Evolutionary conservation across 352 stramenopile genomes (phyloP), one percentile per base, ranked within the genome.

Genomic region (Phytophthora multivora): DNA sequence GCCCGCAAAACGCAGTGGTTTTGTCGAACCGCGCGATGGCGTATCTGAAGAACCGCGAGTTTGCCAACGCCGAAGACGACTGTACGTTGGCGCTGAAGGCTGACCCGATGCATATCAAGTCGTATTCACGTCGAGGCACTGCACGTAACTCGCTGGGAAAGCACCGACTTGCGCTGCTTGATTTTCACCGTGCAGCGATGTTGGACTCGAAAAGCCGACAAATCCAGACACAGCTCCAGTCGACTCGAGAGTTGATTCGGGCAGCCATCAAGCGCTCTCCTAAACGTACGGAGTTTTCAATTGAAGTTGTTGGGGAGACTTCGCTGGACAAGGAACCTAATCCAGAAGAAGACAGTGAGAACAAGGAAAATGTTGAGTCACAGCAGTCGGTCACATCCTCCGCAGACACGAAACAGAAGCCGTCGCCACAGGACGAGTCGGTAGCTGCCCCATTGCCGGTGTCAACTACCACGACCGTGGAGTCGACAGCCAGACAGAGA

Each of bases 11-110:
- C 39, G 73, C 76, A 0, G 66, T 95, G 41, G 79, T 97, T 35
- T 75, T 95, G 16, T 93, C 93, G 19, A 98, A 98, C 63, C 82
- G 92, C 7, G 93, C 95, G 15, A 95, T 98, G 80, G 89, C 85
- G 7, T 86, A 90, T 33, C 59, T 98, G 51, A 94, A 96, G 71
- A 93, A 96, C 45, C 75, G 81, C 25, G 78, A 97, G 56, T 96
- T 89, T 66, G 69, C 71, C 5, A 88, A 90, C 47, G 93, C 93
- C n/a, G 89, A 98, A 63, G 73, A 89, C 25, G 94, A 98, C 73
- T 97, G 91, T 60, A 86, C 79, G n/a, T 47, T 81, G 16, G 89
- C 91, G 12, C 53, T 98, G n/a, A 71, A 79, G 26, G 63, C 93
- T 12, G 90, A 98, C 42, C 56, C 77, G 4, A 66, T 23, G 11